phyloP scores from a whole-genome alignment of 768 basidiomycete species.

The Clavulina sp. region DNA sequence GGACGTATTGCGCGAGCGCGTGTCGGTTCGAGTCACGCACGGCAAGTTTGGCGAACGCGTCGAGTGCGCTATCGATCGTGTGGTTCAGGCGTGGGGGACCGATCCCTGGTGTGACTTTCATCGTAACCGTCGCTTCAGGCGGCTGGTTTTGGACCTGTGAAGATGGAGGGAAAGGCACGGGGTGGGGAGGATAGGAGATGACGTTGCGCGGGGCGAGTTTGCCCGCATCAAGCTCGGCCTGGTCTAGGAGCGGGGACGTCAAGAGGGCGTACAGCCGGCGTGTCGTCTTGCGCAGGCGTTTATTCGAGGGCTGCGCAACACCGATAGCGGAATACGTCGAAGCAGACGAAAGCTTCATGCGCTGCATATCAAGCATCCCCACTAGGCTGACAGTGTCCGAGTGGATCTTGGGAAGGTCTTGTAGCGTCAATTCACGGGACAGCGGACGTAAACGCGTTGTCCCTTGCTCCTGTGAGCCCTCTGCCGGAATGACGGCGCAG shows the following conservation, averaged over 20 bases:
- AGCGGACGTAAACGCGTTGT: constrained; percentile 19
- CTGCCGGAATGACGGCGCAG: constrained; percentile 29
- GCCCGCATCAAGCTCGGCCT: constrained; percentile 29
- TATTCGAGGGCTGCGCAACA: constrained; percentile 8
- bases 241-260: constrained; percentile 57
- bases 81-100: constrained; percentile 34
- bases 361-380: constrained; percentile 35
- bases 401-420: constrained; percentile 54
- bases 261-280: constrained; percentile 45
- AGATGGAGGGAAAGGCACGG: neutral
- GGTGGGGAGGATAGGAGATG: neutral
- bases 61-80: constrained; percentile 63
- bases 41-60: constrained; percentile 64
- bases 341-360: constrained; percentile 26
- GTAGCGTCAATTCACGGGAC: constrained; percentile 45
- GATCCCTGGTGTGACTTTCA: constrained; percentile 25
- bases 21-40: constrained; percentile 66
- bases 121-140: constrained; percentile 37
- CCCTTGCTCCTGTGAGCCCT: constrained; percentile 11
- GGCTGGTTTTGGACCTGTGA: too few relatives aligned
- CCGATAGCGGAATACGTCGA: neutral
- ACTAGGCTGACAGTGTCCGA: constrained; percentile 62
- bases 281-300: constrained; percentile 21
- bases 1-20: constrained; percentile 43
- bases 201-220: constrained; percentile 35